phyloP scores from a whole-genome alignment of 2,329 filamentous ascomycete species.

The Didymella pomorum region DNA sequence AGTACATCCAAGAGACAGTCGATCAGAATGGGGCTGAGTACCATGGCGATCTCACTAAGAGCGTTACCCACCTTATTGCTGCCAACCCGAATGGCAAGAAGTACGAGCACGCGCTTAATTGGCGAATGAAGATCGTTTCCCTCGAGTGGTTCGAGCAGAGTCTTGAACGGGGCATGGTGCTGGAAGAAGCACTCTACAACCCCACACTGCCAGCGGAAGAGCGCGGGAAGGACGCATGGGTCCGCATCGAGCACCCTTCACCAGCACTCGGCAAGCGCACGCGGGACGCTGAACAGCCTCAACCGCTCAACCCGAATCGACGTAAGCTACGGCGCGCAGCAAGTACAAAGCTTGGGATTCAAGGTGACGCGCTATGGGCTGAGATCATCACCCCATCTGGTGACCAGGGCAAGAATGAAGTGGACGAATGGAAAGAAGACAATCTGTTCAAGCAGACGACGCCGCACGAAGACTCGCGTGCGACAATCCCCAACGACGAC shows the following conservation, averaged over 20 bases:
- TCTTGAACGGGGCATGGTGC: conserved; percentile 83
- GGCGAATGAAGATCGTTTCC: conserved; percentile 81
- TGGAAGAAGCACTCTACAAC: conserved; percentile 87
- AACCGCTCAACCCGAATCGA: conserved; percentile 58
- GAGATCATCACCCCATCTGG: conserved; percentile 71
- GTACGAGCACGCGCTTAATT: conserved; percentile 84
- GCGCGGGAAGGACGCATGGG: conserved; percentile 81
- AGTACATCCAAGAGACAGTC: conserved; percentile 73
- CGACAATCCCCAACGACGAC: conserved; percentile 11
- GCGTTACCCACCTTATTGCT: conserved; percentile 87
- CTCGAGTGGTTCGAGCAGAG: conserved; percentile 87
- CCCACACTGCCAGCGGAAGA: conserved; percentile 73
- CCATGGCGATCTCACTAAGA: conserved; percentile 84
- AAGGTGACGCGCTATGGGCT: conserved; percentile 87
- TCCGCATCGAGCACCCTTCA: conserved; percentile 51
- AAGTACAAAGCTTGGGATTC: conserved; percentile 80
- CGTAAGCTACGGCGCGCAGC: conserved; percentile 88
- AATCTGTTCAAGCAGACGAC: conserved; percentile 32
- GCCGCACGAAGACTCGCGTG: conserved; percentile 23
- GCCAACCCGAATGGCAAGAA: conserved; percentile 83
- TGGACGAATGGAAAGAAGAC: conserved; percentile 49
- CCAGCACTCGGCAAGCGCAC: conserved; percentile 52
- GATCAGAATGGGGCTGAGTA: conserved; percentile 80
- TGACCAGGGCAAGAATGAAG: conserved; percentile 33
- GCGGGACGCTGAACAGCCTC: conserved; percentile 39